Base-by-base conservation (phyloP, 2,329 filamentous ascomycete genomes). In the Sarocladium strictum region DNA sequence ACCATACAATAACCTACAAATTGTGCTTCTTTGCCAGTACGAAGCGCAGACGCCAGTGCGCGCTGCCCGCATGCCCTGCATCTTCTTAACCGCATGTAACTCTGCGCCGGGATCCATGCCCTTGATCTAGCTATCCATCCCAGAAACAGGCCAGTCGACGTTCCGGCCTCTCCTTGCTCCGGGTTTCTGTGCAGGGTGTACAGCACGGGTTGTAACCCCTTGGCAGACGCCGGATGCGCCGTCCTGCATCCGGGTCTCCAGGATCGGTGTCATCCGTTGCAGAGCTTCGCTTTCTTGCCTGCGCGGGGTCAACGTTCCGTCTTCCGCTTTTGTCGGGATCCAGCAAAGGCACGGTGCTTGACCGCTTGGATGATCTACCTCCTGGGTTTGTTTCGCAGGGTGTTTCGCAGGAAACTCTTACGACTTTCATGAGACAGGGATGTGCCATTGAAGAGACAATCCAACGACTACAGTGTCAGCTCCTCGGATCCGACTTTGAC, bases 211-310 rank as follows among this genome's bases (percentile, higher is more conserved):
- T 3, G 43, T 29, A 26, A 23, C 24, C 43, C 23, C 17, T 29
- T 26, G 43, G 43, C 43, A 47, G 24, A 3, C 24, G 43, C 23
- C 47, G 47, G 47, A 51, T 51, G 47, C 47, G 29, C 14, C 10
- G 29, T 19, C 15, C 15, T 51, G 47, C 47, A 51, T 51, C 47
- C 47, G 47, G 47, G n/a, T 19, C n/a, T 32, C 27, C 27, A 15
- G 47, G 27, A 35, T 35, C 11, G 47, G 23, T 51, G 47, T n/a
- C 47, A 51, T 10, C 26, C 4, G 38, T 43, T 35, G 47, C 23
- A 43, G 10, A n/a, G 23, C 23, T 15, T 35, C 47, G 23, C 23
- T 14, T n/a, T 35, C 29, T 29, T 21, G 4, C 17, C 27, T 35
- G 15, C 17, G 23, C 47, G 47, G 47, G 26, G 27, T 35, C 19